These are phyloP conservation scores for Saturnispora gosingensis DNA, from an alignment of 805 yeast species.

Conservation along the genomic window DNA sequence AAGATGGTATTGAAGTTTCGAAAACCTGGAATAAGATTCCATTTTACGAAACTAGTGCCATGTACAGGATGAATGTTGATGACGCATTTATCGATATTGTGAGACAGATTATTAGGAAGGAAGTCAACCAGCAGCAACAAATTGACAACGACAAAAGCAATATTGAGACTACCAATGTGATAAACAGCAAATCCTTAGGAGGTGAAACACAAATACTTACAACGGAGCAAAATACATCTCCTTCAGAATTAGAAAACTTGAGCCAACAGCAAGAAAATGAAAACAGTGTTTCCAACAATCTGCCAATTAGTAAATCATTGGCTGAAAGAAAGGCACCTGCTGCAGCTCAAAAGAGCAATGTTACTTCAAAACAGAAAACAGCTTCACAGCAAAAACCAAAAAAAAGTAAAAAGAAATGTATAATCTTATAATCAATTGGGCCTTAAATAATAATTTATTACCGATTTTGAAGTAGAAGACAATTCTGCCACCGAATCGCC, in stretches of 20 bases:
- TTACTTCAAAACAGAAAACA: not conserved
- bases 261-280: not conserved
- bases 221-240: not conserved
- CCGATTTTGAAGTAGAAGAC: not conserved
- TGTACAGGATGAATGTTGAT: conserved; percentile 79
- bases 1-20: conserved; percentile 75
- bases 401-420: conserved; percentile 7
- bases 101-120: conserved; percentile 79
- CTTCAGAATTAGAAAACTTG: not conserved
- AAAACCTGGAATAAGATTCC: conserved; percentile 86
- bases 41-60: conserved; percentile 90
- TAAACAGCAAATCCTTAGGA: not conserved
- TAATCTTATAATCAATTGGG: conserved; percentile 1
- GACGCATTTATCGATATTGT: conserved; percentile 85
- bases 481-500: not conserved
- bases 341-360: not conserved
- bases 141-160: conserved; percentile 1
- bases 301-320: not conserved
- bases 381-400: not conserved
- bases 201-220: not conserved
- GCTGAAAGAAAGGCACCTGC: not conserved
- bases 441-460: not conserved
- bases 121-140: conserved; percentile 27
- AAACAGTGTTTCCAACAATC: not conserved
- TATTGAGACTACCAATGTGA: not conserved